Base-by-base conservation (phyloP, 78 protist genomes). In the Protostelium mycophagum region DNA sequence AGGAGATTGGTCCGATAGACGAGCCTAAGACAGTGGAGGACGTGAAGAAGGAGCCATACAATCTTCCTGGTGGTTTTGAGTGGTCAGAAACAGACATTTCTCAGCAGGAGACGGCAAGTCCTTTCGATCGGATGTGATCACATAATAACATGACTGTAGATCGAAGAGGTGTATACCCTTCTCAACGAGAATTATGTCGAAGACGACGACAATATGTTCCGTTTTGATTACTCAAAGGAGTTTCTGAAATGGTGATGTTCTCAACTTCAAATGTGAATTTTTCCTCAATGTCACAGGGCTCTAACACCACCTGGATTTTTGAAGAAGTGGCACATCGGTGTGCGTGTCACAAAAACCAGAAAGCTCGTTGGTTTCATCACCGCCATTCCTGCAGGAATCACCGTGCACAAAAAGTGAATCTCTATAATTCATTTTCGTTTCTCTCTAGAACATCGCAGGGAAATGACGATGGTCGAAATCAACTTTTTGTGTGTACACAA, bases 401-500 rank as follows among this genome's bases (percentile, higher is more conserved):
- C 38, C 9, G 92, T 94, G 28, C 90, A 92, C 29, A 83, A 85
- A 63, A 28, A 91, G 84, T 1, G 73, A n/a, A 83, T 88, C 34
- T 28, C 9, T 38, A 25, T 85, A 1, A 37, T 37, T 23, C 83
- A 28, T 83, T 0, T 31, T 83, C 1, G 5, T 0, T 36, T 35
- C 1, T 0, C 73, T 37, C 39, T 36, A 0, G 10, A 5, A 23
- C 36, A 28, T 36, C 1, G 0, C 89, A 86, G 92, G 9, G 84
- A 84, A 1, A 83, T 93, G 36, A 84, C 28, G 35, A 85, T 96
- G 95, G 98, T 96, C 39, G 99, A 98, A 90, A 96, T 98, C 93
- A 98, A 99, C 96, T 99, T 98, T 89, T 95, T 99, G 31, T 99
- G 99, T 88, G 99, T 98, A 29, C 98, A 98, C 94, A 97, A 98